Evolutionary conservation across 2,329 filamentous ascomycete species (phyloP).

Genomic region (Pseudofabraea citricarpa): DNA sequence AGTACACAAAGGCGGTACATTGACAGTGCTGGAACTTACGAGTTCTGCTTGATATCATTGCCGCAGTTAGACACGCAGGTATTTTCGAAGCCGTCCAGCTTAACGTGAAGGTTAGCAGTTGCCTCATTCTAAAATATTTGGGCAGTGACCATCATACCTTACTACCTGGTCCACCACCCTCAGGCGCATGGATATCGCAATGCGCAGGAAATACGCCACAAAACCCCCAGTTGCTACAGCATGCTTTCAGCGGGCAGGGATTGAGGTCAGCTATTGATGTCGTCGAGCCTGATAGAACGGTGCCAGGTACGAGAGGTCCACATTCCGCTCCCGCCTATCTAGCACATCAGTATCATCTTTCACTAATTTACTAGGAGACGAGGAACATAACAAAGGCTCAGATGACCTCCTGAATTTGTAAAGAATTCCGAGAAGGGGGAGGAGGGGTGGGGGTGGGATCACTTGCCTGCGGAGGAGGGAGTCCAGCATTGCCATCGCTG

Average conservation of each 20-base stretch:
- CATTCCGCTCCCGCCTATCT: constrained; percentile 36
- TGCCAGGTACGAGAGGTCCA: constrained; percentile 40
- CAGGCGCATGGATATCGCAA: no score
- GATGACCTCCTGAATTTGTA: no score
- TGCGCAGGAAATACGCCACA: constrained; percentile 32
- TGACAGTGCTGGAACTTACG: constrained; percentile 16
- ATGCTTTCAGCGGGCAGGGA: constrained; percentile 38
- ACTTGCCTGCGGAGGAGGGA: no score
- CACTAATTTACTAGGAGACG: no score
- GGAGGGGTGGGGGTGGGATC: constrained; percentile 37
- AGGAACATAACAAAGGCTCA: no score
- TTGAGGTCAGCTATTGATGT: constrained; percentile 34
- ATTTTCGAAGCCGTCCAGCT: constrained; percentile 28
- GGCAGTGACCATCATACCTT: no score
- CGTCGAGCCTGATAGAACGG: constrained; percentile 26
- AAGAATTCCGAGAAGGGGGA: no score
- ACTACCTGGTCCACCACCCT: no score
- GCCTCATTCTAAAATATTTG: constrained; percentile 29
- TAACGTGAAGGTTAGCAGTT: constrained; percentile 25
- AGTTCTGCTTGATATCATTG: constrained; percentile 28
- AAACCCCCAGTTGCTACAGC: constrained; percentile 34
- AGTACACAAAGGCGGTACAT: no score
- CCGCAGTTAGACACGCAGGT: constrained; percentile 39
- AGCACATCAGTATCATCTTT: no score
- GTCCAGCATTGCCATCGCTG: constrained; percentile 33